Conservation (phyloP, 768 basidiomycete species). For the Xerocomellus intermedius region DNA sequence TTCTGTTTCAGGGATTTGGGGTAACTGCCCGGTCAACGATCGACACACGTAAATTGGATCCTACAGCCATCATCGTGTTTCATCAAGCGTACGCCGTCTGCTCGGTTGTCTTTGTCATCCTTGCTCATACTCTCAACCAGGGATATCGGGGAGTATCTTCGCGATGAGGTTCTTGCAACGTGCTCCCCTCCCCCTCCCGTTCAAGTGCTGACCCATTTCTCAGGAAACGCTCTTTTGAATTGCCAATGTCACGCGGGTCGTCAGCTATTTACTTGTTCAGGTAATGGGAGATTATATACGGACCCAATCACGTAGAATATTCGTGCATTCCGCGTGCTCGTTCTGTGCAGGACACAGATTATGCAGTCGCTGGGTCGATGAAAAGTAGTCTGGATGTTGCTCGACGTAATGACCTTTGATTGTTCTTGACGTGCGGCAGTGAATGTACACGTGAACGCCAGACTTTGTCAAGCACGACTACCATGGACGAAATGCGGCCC, state of each 20-base stretch:
- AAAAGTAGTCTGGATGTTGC: conserved; percentile 33
- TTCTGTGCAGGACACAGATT: conserved; percentile 1
- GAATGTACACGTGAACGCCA: conserved; percentile 1
- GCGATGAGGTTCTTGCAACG: conserved; percentile 74
- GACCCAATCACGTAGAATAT: conserved; percentile 8
- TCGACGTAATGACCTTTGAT: background rate
- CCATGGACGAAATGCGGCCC: conserved; percentile 40
- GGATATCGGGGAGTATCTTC: conserved; percentile 96
- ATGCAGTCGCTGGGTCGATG: conserved; percentile 7
- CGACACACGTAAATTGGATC: conserved; percentile 96
- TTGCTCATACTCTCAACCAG: conserved; percentile 39
- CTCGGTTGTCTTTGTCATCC: background rate
- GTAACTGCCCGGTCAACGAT: conserved; percentile 95
- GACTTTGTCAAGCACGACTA: background rate
- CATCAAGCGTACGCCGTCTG: conserved; percentile 77
- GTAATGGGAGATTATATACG: conserved; percentile 17
- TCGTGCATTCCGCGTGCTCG: background rate
- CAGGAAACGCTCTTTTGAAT: conserved; percentile 78
- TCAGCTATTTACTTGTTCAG: conserved; percentile 16
- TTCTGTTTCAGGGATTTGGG: conserved; percentile 77
- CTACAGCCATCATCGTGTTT: conserved; percentile 96
- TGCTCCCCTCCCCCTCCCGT: background rate
- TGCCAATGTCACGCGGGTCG: background rate
- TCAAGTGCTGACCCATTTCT: conserved; percentile 13
- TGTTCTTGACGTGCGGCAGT: background rate